phyloP scores from a whole-genome alignment of 2,329 filamentous ascomycete genomes.

The Nectriaceae sp. region DNA sequence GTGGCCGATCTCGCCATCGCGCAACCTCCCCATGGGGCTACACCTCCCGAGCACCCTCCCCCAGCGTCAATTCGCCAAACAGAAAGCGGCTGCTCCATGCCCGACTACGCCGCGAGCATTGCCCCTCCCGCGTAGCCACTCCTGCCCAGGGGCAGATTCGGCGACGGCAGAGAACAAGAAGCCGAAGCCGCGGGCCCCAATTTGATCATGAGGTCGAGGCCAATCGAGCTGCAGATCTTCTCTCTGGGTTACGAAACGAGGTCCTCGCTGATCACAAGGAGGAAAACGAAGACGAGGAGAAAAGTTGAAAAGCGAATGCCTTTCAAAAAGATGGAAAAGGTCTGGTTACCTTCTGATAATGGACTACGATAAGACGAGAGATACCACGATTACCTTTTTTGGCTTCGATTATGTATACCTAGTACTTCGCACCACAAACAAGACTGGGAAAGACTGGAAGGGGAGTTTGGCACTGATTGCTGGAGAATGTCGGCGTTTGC shows the following conservation, averaged over 20 bases:
- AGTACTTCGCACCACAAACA: neutral
- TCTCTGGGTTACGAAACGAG: slow-evolving; percentile 39
- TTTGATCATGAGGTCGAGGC: slow-evolving; percentile 31
- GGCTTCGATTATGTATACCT: neutral
- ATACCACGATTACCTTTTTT: neutral
- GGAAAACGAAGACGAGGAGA: slow-evolving; percentile 12
- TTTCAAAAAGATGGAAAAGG: neutral
- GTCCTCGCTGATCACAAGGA: slow-evolving; percentile 29
- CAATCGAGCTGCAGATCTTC: slow-evolving; percentile 27
- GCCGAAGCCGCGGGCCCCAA: slow-evolving; percentile 38
- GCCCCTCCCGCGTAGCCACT: slow-evolving; percentile 41
- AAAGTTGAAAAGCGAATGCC: slow-evolving; percentile 12
- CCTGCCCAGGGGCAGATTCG: slow-evolving; percentile 35
- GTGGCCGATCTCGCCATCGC: slow-evolving; percentile 43
- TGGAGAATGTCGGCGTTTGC: no score
- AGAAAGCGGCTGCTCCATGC: slow-evolving; percentile 44
- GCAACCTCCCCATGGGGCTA: slow-evolving; percentile 38
- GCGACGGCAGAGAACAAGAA: slow-evolving; percentile 41
- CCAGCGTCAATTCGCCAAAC: slow-evolving; percentile 40
- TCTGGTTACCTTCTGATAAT: no score
- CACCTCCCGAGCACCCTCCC: slow-evolving; percentile 36
- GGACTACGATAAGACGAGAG: neutral
- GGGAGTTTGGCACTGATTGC: neutral
- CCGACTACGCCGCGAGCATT: slow-evolving; percentile 46
- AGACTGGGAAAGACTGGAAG: neutral